Percentiles rank a stretch among this genome's conserved stretches.
Evolutionary conservation across 495 filamentous ascomycete genomes (phyloP).

Genomic region (Hypomontagnella submonticulosa): DNA sequence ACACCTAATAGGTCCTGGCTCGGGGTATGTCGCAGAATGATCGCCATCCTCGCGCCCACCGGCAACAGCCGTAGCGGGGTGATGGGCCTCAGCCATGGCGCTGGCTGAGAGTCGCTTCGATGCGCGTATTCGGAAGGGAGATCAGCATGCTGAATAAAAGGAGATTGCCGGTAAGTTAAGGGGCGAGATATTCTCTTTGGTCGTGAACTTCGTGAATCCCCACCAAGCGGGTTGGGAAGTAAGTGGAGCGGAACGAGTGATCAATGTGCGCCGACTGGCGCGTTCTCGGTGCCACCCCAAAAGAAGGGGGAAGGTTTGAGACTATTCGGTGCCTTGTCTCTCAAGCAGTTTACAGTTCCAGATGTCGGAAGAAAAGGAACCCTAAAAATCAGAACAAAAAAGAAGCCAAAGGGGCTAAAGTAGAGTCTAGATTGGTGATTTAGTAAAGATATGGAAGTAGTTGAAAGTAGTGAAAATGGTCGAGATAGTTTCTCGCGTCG

Average conservation of each 20-base stretch:
- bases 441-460: not conserved
- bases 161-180: constrained; percentile 29
- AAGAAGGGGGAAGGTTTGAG: constrained; percentile 17
- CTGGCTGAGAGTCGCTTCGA: constrained; percentile 34
- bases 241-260: constrained; percentile 8
- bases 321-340: constrained; percentile 19
- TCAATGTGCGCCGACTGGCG: constrained; percentile 19
- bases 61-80: constrained; percentile 23
- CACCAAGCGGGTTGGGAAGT: constrained; percentile 14
- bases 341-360: constrained; percentile 10
- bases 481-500: constrained; percentile 1
- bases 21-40: constrained; percentile 27
- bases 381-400: not conserved
- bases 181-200: constrained; percentile 16
- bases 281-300: constrained; percentile 11
- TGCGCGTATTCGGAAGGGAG: constrained; percentile 29
- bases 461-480: not conserved
- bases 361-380: constrained; percentile 1
- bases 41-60: constrained; percentile 31
- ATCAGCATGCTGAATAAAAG: constrained; percentile 45
- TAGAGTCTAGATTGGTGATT: too few relatives aligned
- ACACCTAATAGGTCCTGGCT: constrained; percentile 60
- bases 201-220: constrained; percentile 7
- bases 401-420: too few relatives aligned
- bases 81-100: constrained; percentile 43